These are phyloP conservation scores for Pseudogymnoascus verrucosus DNA, from an alignment of 2,329 filamentous ascomycete genomes.

Conservation along the genomic window DNA sequence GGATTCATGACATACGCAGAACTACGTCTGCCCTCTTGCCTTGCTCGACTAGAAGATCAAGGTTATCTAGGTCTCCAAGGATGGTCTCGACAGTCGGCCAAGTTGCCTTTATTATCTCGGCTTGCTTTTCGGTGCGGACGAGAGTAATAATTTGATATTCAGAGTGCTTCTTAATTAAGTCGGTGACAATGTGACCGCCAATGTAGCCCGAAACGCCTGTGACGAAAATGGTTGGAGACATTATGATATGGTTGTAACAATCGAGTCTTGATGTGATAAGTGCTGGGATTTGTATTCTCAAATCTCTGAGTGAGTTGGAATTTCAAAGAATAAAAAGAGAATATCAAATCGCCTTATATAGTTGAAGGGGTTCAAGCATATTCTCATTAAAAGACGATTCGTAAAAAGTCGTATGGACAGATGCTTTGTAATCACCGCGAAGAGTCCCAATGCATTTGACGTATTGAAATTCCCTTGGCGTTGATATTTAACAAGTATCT, in stretches of 20 bases:
- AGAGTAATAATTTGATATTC: constrained; percentile 14
- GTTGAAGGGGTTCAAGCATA: not conserved
- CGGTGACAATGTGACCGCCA: constrained; percentile 14
- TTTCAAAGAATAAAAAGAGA: not conserved
- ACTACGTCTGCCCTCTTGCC: constrained; percentile 14
- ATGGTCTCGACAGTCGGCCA: constrained; percentile 13
- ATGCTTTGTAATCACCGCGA: not conserved
- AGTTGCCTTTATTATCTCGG: constrained; percentile 10
- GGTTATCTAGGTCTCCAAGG: constrained; percentile 14
- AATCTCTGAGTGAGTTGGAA: not conserved
- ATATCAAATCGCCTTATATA: not conserved
- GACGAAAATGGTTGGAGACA: constrained; percentile 16
- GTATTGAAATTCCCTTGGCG: not conserved
- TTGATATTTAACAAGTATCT: not conserved
- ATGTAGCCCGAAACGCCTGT: constrained; percentile 17
- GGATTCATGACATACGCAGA: constrained; percentile 9
- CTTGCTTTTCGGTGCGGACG: constrained; percentile 14
- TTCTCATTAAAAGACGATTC: not conserved
- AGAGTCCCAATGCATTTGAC: not conserved
- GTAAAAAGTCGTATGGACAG: not conserved
- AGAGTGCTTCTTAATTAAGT: constrained; percentile 13
- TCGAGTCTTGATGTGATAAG: not conserved
- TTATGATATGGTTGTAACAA: constrained; percentile 2
- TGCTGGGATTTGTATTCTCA: not conserved
- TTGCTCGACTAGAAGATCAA: constrained; percentile 12